Evolutionary conservation across 2,329 filamentous ascomycete genomes (phyloP).

Genomic region (Phaeophleospora eucalypticola): DNA sequence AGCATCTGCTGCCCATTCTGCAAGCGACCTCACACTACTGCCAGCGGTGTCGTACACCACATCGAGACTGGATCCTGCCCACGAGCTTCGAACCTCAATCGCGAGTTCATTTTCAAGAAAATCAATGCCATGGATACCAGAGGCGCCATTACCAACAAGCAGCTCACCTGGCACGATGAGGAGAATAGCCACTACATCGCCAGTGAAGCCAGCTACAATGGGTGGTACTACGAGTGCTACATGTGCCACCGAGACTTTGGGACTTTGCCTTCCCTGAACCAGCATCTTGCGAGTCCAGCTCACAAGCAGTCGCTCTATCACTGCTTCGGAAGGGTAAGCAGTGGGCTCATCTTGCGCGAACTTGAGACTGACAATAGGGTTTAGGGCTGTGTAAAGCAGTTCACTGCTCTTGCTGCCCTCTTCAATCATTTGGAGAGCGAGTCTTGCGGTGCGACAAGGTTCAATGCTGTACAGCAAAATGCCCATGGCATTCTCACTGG

Average conservation of each 20-base stretch:
- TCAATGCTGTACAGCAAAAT: conserved; percentile 38
- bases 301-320: conserved; percentile 49
- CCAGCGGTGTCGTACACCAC: conserved; percentile 54
- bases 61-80: conserved; percentile 55
- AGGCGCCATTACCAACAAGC: conserved; percentile 50
- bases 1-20: conserved; percentile 56
- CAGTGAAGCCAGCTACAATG: conserved; percentile 45
- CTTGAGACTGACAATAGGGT: too few relatives aligned
- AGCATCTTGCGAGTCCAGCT: conserved; percentile 52
- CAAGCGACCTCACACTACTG: conserved; percentile 41
- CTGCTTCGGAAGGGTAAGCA: conserved; percentile 41
- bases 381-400: too few relatives aligned
- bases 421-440: conserved; percentile 48
- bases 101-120: conserved; percentile 45
- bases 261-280: conserved; percentile 38
- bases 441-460: conserved; percentile 38
- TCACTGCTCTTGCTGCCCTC: conserved; percentile 38
- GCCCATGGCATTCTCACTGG: conserved; percentile 17
- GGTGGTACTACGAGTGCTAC: conserved; percentile 48
- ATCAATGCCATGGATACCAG: conserved; percentile 46
- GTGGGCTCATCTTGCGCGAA: too few relatives aligned
- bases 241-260: conserved; percentile 49
- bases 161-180: conserved; percentile 45
- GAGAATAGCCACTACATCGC: conserved; percentile 34
- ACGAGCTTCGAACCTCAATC: conserved; percentile 42